Base-by-base conservation (phyloP, 1,284 basidiomycete genomes). In the Sparassis latifolia region DNA sequence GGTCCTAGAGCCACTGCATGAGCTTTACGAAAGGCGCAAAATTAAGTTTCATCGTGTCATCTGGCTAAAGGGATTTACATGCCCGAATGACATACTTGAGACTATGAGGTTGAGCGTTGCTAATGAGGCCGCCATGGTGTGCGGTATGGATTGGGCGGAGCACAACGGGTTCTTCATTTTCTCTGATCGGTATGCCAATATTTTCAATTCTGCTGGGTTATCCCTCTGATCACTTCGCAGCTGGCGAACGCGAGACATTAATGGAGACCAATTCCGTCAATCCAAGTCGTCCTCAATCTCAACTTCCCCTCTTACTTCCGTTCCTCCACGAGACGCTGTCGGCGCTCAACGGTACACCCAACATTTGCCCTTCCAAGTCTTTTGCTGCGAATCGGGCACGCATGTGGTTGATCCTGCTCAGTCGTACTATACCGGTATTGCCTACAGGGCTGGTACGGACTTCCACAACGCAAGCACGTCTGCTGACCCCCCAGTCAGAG, bases 141-240 rank as follows among this genome's bases (percentile, higher is more conserved):
- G 94, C 65, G 92, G 93, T 29, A 97, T 97, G 94, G 94, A 97
- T 66, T 97, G 94, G 94, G 93, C 92, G 29, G 93, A 97, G 68
- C 89, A 93, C 65, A 91, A 93, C 58, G 92, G 92, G 0, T 89
- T 92, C 69, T 97, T 96, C 73, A 93, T 97, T 60, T 97, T 96
- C 71, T 96, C 93, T 29, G 94, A 96, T 68, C 79, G 94, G 90
- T 89, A 58, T 50, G 77, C 65, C 10, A 28, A 12, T 10, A 28
- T 10, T 5, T n/a, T 10, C 3, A 31, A 20, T 2, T 5, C 28
- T 37, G 9, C 7, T 42, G 20, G 10, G 32, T 6, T 6, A 37
- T 28, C 20, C 20, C 20, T 20, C 42, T 49, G 42, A 53, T 28
- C 37, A 27, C 33, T 29, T 10, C 9, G 10, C 46, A 93, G 91